Base-by-base conservation (phyloP, 2,329 filamentous ascomycete species). In the Aspergillus puulaauensis region DNA sequence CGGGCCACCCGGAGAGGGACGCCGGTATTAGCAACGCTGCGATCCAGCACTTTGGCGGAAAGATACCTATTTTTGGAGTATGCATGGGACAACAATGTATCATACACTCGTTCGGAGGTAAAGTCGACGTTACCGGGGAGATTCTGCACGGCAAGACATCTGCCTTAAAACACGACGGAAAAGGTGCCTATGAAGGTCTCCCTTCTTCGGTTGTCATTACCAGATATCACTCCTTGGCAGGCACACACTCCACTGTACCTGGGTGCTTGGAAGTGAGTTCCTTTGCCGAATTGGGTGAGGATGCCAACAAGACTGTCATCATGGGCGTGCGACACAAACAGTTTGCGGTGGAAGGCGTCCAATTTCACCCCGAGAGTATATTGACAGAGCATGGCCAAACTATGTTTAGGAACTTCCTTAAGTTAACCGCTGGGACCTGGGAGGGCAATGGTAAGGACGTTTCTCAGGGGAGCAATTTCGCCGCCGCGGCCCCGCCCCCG, bases 11-110 rank as follows among this genome's bases (percentile, higher is more conserved):
- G 41, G 82, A 85, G 65, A 92, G 87, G 48, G 96, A 99, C 77
- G 93, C 95, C 19, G 96, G 95, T 56, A 86, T 99, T 69, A 97
- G 93, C 75, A 91, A 91, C 71, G 91, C 91, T 75, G 93, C 91
- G 43, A 96, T 99, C 70, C 83, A 86, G 67, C 83, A 97, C 74
- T 99, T 98, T 75, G 87, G 89, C 31, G 95, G 95, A 65, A 98
- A 96, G 77, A 90, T 99, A 49, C 95, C 95, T 11, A 86, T 99
- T 14, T 85, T 99, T 52, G 95, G 95, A n/a, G 95, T 99, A 31
- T 99, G 95, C 72, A 98, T 99, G 93, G 95, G 95, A 66, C 89
- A 97, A 87, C 95, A 99, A 81, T 99, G 95, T 76, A 98, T 99
- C 64, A 93, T 96, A 72, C 90, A 95, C 54, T 88, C 91, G 33